Evolutionary conservation across 148 eudicot species (phyloP), one percentile per base, ranked within the genome.

Genomic region (Chenopodium quinoa): DNA sequence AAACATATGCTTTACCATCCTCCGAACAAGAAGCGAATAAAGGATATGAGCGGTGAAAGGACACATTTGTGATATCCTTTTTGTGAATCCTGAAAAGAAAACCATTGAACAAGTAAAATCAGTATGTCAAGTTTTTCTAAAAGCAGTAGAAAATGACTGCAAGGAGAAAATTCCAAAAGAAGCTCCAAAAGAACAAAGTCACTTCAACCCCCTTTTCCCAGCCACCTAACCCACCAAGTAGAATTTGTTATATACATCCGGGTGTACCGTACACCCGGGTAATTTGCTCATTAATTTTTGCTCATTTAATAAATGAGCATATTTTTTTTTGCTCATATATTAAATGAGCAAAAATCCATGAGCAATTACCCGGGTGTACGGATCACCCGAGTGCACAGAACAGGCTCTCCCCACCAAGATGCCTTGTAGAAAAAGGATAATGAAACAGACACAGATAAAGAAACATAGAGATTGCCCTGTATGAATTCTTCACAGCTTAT

Each of bases 1-100:
- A 92, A 72, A 96, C 91, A 84, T 89, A 90, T 25, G 99, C 95
- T 14, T 91, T 88, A 86, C 90, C 88, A 90, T 96, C 99, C 79
- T 93, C 99, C 27, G 99, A 96, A 87, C 90, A 84, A 23, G 99
- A 87, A 10, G 95, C 98, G 86, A 96, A 96, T 71, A 96, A 84
- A 74, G 99, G 99, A 82, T 96, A 96, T 25, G 91, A 86, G 37
- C 91, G 95, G 86, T 93, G 99, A 81, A 90, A 96, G 25, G 91
- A 89, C 83, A 96, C 99, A 68, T 80, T 87, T 67, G 90, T 92
- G 37, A 93, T 90, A 82, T 96, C 99, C 87, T 93, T 96, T 34
- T 84, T 68, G 69, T 96, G 99, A 83, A 86, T 83, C 76, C 99
- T 96, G 91, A 50, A 50, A 52, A 81, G 37, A n/a, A 66, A 48